Conservation (phyloP, 1,139 yeast species). For the Scheffersomyces insectosa region DNA sequence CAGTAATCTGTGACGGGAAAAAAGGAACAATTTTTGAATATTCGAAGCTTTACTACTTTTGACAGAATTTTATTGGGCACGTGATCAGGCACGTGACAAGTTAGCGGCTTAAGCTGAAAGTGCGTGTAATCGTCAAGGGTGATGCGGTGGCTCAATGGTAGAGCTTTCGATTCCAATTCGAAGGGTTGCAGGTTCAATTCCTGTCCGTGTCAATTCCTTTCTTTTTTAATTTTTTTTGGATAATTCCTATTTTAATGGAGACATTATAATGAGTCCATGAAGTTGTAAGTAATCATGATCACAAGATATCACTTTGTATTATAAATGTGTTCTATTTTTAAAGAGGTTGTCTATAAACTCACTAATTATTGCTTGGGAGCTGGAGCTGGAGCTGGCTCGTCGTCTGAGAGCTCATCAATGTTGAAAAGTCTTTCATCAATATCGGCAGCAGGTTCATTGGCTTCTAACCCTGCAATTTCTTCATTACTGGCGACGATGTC, state of each 20-base stretch:
- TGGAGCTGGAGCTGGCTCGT: conserved; percentile 19
- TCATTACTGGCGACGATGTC: conserved; percentile 9
- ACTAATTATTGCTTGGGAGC: conserved; percentile 2
- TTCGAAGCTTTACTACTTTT: not conserved
- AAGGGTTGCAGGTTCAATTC: conserved; percentile 78
- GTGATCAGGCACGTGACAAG: not conserved
- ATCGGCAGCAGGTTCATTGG: conserved; percentile 6
- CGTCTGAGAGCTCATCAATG: conserved; percentile 39
- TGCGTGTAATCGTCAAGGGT: not conserved
- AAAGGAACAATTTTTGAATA: no score
- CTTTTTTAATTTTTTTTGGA: conserved; percentile 6
- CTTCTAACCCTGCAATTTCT: conserved; percentile 5
- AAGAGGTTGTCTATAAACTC: not conserved
- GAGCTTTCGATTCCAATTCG: conserved; percentile 88
- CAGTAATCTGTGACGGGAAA: no score
- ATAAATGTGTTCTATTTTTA: conserved; percentile 1
- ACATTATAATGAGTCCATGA: not conserved
- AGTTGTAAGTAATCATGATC: conserved; percentile 3
- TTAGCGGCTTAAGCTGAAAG: not conserved
- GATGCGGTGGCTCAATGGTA: conserved; percentile 89
- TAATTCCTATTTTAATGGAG: not conserved
- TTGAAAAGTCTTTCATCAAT: conserved; percentile 39
- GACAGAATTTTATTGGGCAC: not conserved
- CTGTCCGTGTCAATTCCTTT: conserved; percentile 61
- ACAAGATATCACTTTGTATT: conserved; percentile 4